Evolutionary conservation across 163 green algal species (phyloP).

Genomic region (Coccomyxa subellipsoidea): DNA sequence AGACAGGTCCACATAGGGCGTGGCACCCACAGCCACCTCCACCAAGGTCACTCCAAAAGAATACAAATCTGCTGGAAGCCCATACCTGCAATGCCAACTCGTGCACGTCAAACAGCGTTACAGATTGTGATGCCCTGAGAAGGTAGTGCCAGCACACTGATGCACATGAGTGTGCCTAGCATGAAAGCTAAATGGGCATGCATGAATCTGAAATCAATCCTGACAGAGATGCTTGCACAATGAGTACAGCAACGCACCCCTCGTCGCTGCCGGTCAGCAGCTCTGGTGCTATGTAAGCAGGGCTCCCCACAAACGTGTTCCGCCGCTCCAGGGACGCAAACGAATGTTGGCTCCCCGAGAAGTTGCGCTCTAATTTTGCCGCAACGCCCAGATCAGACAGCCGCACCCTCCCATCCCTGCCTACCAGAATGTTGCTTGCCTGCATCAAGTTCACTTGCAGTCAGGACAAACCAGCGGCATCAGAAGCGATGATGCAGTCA

Average conservation of each 20-base stretch:
- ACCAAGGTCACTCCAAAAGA: constrained; percentile 94
- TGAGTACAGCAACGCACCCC: neutral
- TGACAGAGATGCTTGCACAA: too few species aligned
- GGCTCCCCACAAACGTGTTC: constrained; percentile 95
- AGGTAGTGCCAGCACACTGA: too few species aligned
- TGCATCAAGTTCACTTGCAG: constrained; percentile 34
- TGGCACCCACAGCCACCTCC: constrained; percentile 58
- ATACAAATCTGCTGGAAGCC: constrained; percentile 92
- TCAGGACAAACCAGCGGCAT: neutral
- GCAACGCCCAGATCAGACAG: constrained; percentile 52
- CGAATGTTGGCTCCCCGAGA: neutral
- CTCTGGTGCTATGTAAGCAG: constrained; percentile 96
- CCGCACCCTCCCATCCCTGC: constrained; percentile 69
- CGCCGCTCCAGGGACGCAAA: constrained; percentile 32
- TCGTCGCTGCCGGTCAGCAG: constrained; percentile 58
- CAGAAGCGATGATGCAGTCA: too few species aligned
- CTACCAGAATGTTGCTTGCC: constrained; percentile 90
- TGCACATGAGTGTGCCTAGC: neutral
- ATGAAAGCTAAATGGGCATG: neutral
- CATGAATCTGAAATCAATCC: too few species aligned
- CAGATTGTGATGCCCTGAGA: too few species aligned
- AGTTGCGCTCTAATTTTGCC: constrained; percentile 11
- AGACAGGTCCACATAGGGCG: constrained; percentile 58
- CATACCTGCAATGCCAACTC: constrained; percentile 49
- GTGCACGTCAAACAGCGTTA: neutral